Conservation (phyloP, 2,329 filamentous ascomycete genomes). For the Penicillium corylophilum region DNA sequence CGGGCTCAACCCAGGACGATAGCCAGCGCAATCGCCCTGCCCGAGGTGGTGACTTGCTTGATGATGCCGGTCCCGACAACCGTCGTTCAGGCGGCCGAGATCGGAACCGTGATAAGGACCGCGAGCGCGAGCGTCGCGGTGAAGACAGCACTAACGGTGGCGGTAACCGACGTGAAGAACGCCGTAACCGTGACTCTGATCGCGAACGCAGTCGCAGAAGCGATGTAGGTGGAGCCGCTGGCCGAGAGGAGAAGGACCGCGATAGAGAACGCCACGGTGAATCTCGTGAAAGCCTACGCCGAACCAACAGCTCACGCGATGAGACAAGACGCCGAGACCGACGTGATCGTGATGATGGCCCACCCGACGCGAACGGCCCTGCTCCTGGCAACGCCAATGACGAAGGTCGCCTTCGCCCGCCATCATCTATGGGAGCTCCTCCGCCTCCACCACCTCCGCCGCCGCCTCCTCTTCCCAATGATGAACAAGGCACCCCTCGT, state of each 20-base stretch:
- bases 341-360: slow-evolving; percentile 37
- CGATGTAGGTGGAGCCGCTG: slow-evolving; percentile 24
- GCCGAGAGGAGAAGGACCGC: slow-evolving; percentile 22
- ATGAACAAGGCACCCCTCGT: slow-evolving; percentile 31
- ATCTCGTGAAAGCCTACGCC: slow-evolving; percentile 33
- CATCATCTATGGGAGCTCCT: slow-evolving; percentile 33
- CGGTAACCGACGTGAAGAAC: slow-evolving; percentile 37
- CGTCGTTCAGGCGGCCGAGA: slow-evolving; percentile 32
- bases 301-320: slow-evolving; percentile 33
- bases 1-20: slow-evolving; percentile 30
- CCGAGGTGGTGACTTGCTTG: slow-evolving; percentile 35
- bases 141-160: slow-evolving; percentile 29
- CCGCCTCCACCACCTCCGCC: slow-evolving; percentile 32
- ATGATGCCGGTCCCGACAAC: slow-evolving; percentile 34
- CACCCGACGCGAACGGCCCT: slow-evolving; percentile 18
- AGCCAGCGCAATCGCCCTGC: slow-evolving; percentile 30
- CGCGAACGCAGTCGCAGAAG: slow-evolving; percentile 38
- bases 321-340: slow-evolving; percentile 36
- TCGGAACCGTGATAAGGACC: slow-evolving; percentile 29
- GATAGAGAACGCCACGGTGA: slow-evolving; percentile 28
- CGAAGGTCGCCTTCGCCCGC: slow-evolving; percentile 36
- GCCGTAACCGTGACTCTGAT: slow-evolving; percentile 36
- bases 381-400: slow-evolving; percentile 6
- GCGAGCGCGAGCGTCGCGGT: slow-evolving; percentile 32
- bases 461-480: slow-evolving; percentile 25